A percentile compares a stretch with the other conserved stretches of the same genome.
Conservation (phyloP, 176 grass and related monocot genomes). For the Cenchrus americanus region DNA sequence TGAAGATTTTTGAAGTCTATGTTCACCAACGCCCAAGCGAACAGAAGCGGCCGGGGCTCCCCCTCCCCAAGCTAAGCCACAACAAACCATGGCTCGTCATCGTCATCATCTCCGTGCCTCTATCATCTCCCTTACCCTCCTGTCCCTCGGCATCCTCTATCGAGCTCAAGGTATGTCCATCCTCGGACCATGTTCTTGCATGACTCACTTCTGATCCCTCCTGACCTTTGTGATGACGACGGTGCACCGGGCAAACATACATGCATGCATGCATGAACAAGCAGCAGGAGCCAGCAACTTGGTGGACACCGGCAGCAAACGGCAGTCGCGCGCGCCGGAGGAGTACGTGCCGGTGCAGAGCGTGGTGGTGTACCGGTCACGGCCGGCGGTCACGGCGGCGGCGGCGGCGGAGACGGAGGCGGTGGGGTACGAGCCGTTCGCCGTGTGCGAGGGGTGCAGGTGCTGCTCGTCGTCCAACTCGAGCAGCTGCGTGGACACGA, state of each 20-base stretch:
- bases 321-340: no score
- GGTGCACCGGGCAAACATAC: neutral
- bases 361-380: conserved; percentile 43
- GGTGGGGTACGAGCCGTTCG: conserved; percentile 61
- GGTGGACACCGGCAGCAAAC: neutral
- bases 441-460: conserved; percentile 69
- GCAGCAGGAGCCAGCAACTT: neutral
- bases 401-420: neutral
- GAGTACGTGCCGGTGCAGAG: conserved; percentile 26
- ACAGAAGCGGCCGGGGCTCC: no score
- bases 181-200: neutral
- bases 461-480: conserved; percentile 58
- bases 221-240: no score
- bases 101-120: neutral
- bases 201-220: neutral
- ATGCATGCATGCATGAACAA: neutral
- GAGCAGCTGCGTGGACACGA: conserved; percentile 55
- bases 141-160: neutral
- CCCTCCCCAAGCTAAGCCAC: neutral
- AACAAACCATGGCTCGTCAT: neutral
- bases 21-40: no score
- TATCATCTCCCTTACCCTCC: neutral
- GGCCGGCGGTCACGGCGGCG: neutral
- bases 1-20: no score
- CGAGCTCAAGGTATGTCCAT: conserved; percentile 24